Conservation (phyloP, 169 alveolate species). For the Theileria annulata region DNA sequence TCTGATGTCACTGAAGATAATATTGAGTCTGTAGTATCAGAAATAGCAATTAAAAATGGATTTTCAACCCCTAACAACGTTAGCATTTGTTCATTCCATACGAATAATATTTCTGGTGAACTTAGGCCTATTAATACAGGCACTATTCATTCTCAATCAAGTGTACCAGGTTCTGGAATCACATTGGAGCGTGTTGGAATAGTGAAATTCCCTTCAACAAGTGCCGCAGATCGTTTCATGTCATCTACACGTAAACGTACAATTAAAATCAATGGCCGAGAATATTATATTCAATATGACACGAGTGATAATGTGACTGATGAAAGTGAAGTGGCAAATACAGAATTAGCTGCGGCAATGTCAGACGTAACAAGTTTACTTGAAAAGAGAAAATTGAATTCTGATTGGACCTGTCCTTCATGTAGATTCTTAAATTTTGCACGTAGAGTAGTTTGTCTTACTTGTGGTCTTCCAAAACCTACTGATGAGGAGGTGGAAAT, state of each 20-base stretch:
- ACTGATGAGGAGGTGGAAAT: slow-evolving; percentile 46
- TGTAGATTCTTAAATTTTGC: slow-evolving; percentile 77
- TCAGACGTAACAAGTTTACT: slow-evolving; percentile 23
- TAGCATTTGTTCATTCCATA: not conserved
- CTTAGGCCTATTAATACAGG: not conserved
- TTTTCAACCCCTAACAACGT: slow-evolving; percentile 70
- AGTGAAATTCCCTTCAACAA: slow-evolving; percentile 57
- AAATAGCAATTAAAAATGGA: slow-evolving; percentile 69
- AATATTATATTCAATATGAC: slow-evolving; percentile 57
- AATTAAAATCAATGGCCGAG: slow-evolving; percentile 18
- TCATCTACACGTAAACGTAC: slow-evolving; percentile 22
- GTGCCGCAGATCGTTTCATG: slow-evolving; percentile 58
- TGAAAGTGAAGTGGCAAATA: too few relatives aligned
- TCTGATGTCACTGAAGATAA: slow-evolving; percentile 66
- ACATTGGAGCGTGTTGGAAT: slow-evolving; percentile 36
- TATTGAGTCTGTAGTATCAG: slow-evolving; percentile 69
- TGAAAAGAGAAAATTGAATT: slow-evolving; percentile 19
- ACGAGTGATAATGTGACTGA: slow-evolving; percentile 31
- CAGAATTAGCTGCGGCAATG: slow-evolving; percentile 14
- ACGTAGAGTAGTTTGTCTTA: slow-evolving; percentile 47
- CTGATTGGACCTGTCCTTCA: slow-evolving; percentile 76
- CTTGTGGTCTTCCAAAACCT: slow-evolving; percentile 52
- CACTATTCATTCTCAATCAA: not conserved
- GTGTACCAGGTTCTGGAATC: not conserved
- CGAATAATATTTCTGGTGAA: slow-evolving; percentile 1